These are phyloP conservation scores for Fraxinus sp. DNA, from an alignment of 305 asterid species.

Conservation along the genomic window DNA sequence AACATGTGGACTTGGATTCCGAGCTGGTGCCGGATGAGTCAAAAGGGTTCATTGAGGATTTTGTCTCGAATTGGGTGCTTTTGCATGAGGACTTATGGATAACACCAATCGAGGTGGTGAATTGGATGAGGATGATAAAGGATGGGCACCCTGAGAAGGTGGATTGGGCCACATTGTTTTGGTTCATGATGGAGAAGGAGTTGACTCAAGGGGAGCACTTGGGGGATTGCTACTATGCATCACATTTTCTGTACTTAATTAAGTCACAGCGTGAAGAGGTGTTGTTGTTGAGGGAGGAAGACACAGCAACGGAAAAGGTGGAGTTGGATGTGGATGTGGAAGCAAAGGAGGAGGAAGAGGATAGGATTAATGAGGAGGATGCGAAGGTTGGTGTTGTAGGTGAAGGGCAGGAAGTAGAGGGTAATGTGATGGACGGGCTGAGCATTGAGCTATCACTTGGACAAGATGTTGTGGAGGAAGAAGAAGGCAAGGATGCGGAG, in stretches of 20 bases:
- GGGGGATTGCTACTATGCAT: conserved; percentile 72
- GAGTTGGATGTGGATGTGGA: conserved; percentile 34
- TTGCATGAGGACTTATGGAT: conserved; percentile 74
- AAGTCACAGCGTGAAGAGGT: conserved; percentile 47
- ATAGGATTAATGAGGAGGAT: conserved; percentile 23
- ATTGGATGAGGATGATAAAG: conserved; percentile 55
- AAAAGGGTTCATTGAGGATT: conserved; percentile 42
- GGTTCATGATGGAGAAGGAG: conserved; percentile 94
- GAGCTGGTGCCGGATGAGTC: conserved; percentile 48
- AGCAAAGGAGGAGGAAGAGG: conserved; percentile 31
- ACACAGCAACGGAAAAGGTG: conserved; percentile 13
- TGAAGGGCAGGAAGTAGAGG: conserved; percentile 3
- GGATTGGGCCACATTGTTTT: conserved; percentile 78
- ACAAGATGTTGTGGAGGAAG: conserved; percentile 43
- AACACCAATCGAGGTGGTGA: conserved; percentile 60
- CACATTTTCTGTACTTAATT: conserved; percentile 75
- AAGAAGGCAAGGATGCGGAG: conserved; percentile 35
- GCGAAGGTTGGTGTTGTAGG: conserved; percentile 16
- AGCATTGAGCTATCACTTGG: conserved; percentile 71
- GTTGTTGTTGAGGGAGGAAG: conserved; percentile 31
- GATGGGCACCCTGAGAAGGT: conserved; percentile 82
- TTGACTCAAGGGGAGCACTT: conserved; percentile 56
- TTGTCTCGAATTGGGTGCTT: conserved; percentile 65
- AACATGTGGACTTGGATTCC: conserved; percentile 46
- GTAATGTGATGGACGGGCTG: conserved; percentile 26